Base-by-base conservation (phyloP, 2,329 filamentous ascomycete genomes). In the Furcasterigmium sp. region DNA sequence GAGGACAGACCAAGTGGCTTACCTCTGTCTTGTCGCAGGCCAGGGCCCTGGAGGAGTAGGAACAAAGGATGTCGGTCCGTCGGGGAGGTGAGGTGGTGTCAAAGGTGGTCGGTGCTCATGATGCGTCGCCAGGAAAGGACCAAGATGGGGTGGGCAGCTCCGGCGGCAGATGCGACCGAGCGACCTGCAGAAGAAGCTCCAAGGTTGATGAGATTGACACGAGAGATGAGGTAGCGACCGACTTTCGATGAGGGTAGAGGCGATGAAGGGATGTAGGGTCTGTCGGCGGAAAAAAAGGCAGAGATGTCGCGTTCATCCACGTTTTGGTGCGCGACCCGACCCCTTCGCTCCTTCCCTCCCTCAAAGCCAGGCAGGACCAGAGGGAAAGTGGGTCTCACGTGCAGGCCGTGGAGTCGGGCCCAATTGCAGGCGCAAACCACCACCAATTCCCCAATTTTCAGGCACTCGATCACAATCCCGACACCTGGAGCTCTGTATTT, bases 371-470 rank as follows among this genome's bases (percentile, higher is more conserved):
- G 41, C 34, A 34, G 40, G 41, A 41, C 36, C 42, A 39, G 35
- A 50, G 29, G 29, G 18, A 37, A 41, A 32, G 48, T 48, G 48
- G 48, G 48, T 48, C 48, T 50, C 48, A 50, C 48, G 46, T 50
- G 48, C 48, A 46, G 46, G n/a, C 40, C 34, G 41, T 26, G 17
- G 34, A 42, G 48, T 46, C 46, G 26, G 10, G 38, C 29, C 38
- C 38, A 40, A 40, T 40, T 40, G 28, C 38, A 40, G 15, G 26
- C 19, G 17, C 26, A 40, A 40, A 34, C 26, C 38, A 35, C 32
- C 26, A 32, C 38, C 26, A 19, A n/a, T 30, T 40, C 38, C 29
- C 38, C 38, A 40, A 40, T 40, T 40, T 40, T 40, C 38, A 40
- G 38, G 28, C 26, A 17, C 38, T 10, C 38, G 38, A 29, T 21